A percentile compares a stretch with the other conserved stretches of the same genome.
phyloP scores from a whole-genome alignment of 305 asterid genomes.

The Fraxinus platypoda region DNA sequence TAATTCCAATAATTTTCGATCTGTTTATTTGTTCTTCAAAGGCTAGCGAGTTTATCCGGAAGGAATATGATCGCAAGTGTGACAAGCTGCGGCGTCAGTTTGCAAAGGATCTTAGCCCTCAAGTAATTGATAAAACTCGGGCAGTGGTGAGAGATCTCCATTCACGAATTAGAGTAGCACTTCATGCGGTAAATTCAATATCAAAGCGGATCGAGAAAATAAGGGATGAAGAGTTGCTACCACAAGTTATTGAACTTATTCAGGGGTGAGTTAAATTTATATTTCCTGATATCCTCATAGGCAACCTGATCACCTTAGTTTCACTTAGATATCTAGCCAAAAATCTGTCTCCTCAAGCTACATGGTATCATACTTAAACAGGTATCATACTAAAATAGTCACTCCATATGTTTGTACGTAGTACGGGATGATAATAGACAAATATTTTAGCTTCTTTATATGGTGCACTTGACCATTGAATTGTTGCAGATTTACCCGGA shows the following conservation, averaged over 20 bases:
- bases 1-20: not conserved
- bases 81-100: slow-evolving; percentile 81
- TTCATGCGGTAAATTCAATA: slow-evolving; percentile 83
- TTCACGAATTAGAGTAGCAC: slow-evolving; percentile 82
- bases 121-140: slow-evolving; percentile 84
- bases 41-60: slow-evolving; percentile 82
- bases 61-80: slow-evolving; percentile 73
- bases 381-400: not conserved
- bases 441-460: not conserved
- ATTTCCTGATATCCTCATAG: not conserved
- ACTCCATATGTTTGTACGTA: not conserved
- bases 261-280: slow-evolving; percentile 61
- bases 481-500: slow-evolving; percentile 58
- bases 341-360: not conserved
- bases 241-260: slow-evolving; percentile 83
- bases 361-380: not conserved
- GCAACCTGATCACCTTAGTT: not conserved
- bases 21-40: slow-evolving; percentile 20
- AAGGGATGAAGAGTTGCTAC: slow-evolving; percentile 91
- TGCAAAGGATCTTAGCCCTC: slow-evolving; percentile 81
- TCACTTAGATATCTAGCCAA: not conserved
- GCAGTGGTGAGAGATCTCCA: slow-evolving; percentile 80
- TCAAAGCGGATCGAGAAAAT: slow-evolving; percentile 89
- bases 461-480: not conserved
- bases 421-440: not conserved